Evolutionary conservation across 75 land plant species (phyloP).

Genomic region (Adiantum capillusveneris): DNA sequence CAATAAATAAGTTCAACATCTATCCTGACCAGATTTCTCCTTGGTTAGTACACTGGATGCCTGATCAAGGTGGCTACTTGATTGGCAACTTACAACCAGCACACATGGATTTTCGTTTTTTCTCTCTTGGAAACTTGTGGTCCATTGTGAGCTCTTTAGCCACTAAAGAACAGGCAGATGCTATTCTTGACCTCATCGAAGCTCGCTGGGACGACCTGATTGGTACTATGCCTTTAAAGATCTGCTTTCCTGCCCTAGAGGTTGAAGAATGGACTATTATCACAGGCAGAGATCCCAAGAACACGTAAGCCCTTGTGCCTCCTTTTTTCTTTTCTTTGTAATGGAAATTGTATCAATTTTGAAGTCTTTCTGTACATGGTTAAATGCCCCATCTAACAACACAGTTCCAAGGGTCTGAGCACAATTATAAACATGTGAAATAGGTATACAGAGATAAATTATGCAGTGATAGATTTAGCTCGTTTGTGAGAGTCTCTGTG

Average conservation of each 20-base stretch:
- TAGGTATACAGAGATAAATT: no score
- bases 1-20: constrained; percentile 35
- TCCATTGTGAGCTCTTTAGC: constrained; percentile 32
- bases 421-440: no score
- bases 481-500: no score
- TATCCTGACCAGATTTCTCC: constrained; percentile 35
- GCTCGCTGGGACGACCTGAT: constrained; percentile 24
- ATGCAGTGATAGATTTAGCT: no score
- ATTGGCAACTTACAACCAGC: constrained; percentile 37
- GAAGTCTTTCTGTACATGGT: no score
- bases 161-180: constrained; percentile 24
- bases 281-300: constrained; percentile 36
- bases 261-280: constrained; percentile 36
- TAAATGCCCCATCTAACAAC: no score
- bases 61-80: constrained; percentile 28
- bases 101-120: constrained; percentile 36
- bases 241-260: constrained; percentile 24
- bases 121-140: constrained; percentile 36
- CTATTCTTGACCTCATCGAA: constrained; percentile 25
- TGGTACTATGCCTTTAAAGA: constrained; percentile 30
- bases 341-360: no score
- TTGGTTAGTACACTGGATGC: constrained; percentile 34
- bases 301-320: constrained; percentile 15
- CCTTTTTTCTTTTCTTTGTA: no score
- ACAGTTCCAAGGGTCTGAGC: no score